Evolutionary conservation across 1,284 basidiomycete genomes (phyloP).

Genomic region (Agaricales sp.): DNA sequence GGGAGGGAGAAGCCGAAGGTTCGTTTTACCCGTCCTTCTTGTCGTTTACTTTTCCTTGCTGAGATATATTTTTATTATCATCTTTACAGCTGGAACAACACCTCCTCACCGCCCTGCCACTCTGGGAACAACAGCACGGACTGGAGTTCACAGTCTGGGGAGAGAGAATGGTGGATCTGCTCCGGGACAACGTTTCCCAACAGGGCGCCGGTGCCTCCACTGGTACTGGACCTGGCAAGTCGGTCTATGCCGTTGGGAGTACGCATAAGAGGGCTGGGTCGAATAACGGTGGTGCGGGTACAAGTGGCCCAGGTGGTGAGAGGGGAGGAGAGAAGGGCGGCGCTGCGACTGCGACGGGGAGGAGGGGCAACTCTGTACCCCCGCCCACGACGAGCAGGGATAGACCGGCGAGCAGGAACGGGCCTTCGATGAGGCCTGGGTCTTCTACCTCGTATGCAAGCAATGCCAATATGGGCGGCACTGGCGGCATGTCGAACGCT

Average conservation of each 20-base stretch:
- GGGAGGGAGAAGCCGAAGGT: conserved; percentile 90
- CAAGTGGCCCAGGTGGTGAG: too few species aligned
- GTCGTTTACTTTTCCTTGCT: conserved; percentile 3
- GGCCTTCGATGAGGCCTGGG: not conserved
- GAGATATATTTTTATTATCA: conserved; percentile 2
- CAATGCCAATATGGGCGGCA: too few species aligned
- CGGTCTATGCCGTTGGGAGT: not conserved
- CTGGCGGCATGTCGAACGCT: too few species aligned
- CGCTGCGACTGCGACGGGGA: not conserved
- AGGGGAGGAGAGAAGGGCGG: not conserved
- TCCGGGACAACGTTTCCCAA: conserved; percentile 21
- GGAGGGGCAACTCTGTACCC: not conserved
- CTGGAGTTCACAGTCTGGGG: conserved; percentile 83
- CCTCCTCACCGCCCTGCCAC: conserved; percentile 67
- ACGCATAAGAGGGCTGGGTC: too few species aligned
- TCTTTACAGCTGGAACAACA: conserved; percentile 75
- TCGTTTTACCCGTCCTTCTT: conserved; percentile 17
- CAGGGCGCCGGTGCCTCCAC: too few species aligned
- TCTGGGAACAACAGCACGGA: conserved; percentile 80
- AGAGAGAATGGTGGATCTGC: conserved; percentile 69
- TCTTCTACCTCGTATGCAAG: not conserved
- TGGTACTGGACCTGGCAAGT: not conserved
- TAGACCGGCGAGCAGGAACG: too few species aligned
- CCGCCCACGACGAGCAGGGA: not conserved
- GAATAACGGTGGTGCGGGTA: too few species aligned